Conservation (phyloP, 1,284 basidiomycete species). For the Sphaerobolus stellatus region DNA sequence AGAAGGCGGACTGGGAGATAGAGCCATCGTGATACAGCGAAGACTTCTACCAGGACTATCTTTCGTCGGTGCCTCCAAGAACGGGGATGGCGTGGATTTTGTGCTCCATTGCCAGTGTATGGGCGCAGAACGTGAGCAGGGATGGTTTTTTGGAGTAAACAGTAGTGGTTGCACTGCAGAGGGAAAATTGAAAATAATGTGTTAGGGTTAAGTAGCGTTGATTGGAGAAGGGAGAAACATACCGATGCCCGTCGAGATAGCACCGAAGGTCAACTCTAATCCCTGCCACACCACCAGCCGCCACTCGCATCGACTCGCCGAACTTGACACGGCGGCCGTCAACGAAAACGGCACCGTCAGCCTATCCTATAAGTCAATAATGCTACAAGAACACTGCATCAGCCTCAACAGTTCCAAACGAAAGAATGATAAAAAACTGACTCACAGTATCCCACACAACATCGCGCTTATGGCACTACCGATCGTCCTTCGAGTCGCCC, state of each 20-base stretch:
- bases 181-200: too few species aligned
- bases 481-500: slow-evolving; percentile 71
- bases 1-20: too few species aligned
- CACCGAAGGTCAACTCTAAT: slow-evolving; percentile 94
- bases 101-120: too few species aligned
- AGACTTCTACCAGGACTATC: too few species aligned
- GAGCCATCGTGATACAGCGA: too few species aligned
- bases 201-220: too few species aligned
- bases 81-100: too few species aligned
- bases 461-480: slow-evolving; percentile 80
- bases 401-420: background rate
- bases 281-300: slow-evolving; percentile 89
- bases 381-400: slow-evolving; percentile 45
- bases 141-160: too few species aligned
- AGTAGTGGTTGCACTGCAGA: too few species aligned
- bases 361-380: slow-evolving; percentile 96
- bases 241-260: slow-evolving; percentile 97
- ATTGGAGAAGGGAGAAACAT: too few species aligned
- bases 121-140: too few species aligned
- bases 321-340: slow-evolving; percentile 83
- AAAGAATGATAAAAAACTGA: background rate
- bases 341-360: slow-evolving; percentile 92
- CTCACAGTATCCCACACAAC: slow-evolving; percentile 66
- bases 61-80: too few species aligned
- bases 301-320: slow-evolving; percentile 85